Evolutionary conservation across 495 filamentous ascomycete species (phyloP).

Genomic region (Lepidopterella palustris): DNA sequence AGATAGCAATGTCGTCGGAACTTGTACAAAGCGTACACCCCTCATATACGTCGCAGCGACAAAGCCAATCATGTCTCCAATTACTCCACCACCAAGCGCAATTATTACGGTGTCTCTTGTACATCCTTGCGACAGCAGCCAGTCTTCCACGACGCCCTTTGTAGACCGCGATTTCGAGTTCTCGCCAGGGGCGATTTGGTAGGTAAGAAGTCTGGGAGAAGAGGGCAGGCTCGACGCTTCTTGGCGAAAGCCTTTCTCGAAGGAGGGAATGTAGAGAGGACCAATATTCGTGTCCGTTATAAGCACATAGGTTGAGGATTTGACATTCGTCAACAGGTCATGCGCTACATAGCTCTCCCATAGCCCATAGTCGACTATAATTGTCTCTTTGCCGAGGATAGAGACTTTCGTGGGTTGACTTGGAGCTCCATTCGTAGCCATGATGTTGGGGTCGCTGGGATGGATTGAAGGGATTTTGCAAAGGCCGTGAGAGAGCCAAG

Average conservation of each 20-base stretch:
- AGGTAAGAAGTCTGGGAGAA: slow-evolving; percentile 69
- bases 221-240: slow-evolving; percentile 42
- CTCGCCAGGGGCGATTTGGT: slow-evolving; percentile 85
- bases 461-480: not conserved
- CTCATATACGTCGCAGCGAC: slow-evolving; percentile 98
- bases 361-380: slow-evolving; percentile 85
- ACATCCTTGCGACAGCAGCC: slow-evolving; percentile 88
- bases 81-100: slow-evolving; percentile 93
- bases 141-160: slow-evolving; percentile 93
- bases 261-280: slow-evolving; percentile 68
- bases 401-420: slow-evolving; percentile 38
- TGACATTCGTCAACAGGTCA: slow-evolving; percentile 70
- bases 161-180: slow-evolving; percentile 87
- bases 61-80: slow-evolving; percentile 96
- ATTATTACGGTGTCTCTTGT: slow-evolving; percentile 92
- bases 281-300: slow-evolving; percentile 93
- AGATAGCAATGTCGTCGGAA: slow-evolving; percentile 86
- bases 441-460: not conserved
- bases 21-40: slow-evolving; percentile 91
- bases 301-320: slow-evolving; percentile 87
- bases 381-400: slow-evolving; percentile 66
- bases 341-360: slow-evolving; percentile 75
- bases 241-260: slow-evolving; percentile 63
- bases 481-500: not conserved
- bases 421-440: slow-evolving; percentile 19